These are phyloP conservation scores for Fusarium xylarioides DNA, from an alignment of 2,329 filamentous ascomycete species.

Conservation along the genomic window DNA sequence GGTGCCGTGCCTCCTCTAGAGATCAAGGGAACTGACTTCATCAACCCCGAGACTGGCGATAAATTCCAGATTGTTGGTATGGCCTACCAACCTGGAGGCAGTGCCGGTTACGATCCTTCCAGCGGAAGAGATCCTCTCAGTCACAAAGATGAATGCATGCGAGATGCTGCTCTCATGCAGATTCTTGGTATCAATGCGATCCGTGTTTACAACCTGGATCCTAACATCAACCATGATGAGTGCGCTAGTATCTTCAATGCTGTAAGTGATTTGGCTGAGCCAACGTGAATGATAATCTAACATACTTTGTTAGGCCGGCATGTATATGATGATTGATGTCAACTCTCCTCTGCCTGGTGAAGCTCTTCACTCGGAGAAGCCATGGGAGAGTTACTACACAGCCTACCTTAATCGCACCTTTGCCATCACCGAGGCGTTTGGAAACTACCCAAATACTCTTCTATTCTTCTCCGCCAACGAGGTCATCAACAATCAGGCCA, in stretches of 20 bases:
- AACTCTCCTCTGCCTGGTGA: slow-evolving; percentile 71
- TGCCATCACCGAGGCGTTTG: slow-evolving; percentile 72
- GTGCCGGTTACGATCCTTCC: slow-evolving; percentile 66
- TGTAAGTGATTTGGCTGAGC: slow-evolving; percentile 42
- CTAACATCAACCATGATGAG: slow-evolving; percentile 71
- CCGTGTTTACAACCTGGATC: slow-evolving; percentile 75
- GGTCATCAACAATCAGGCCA: slow-evolving; percentile 73
- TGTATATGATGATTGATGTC: slow-evolving; percentile 75
- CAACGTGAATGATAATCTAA: neutral
- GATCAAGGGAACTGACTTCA: slow-evolving; percentile 66
- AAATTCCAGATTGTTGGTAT: slow-evolving; percentile 73
- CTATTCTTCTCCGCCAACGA: slow-evolving; percentile 83
- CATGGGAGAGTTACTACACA: slow-evolving; percentile 68
- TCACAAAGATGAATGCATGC: slow-evolving; percentile 65
- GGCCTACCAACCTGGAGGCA: slow-evolving; percentile 75
- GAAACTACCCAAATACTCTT: slow-evolving; percentile 72
- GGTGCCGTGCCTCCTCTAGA: slow-evolving; percentile 66
- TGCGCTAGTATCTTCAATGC: slow-evolving; percentile 75
- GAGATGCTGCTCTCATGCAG: slow-evolving; percentile 74
- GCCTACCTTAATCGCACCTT: slow-evolving; percentile 73
- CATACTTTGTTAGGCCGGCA: slow-evolving; percentile 59
- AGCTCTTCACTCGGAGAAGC: slow-evolving; percentile 62
- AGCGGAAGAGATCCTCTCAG: slow-evolving; percentile 68
- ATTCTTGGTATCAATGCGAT: slow-evolving; percentile 72
- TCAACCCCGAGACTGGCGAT: slow-evolving; percentile 66